A percentile compares a stretch with the other conserved stretches of the same genome.
Conservation (phyloP, 805 yeast genomes). For the Limtongia smithiae region DNA sequence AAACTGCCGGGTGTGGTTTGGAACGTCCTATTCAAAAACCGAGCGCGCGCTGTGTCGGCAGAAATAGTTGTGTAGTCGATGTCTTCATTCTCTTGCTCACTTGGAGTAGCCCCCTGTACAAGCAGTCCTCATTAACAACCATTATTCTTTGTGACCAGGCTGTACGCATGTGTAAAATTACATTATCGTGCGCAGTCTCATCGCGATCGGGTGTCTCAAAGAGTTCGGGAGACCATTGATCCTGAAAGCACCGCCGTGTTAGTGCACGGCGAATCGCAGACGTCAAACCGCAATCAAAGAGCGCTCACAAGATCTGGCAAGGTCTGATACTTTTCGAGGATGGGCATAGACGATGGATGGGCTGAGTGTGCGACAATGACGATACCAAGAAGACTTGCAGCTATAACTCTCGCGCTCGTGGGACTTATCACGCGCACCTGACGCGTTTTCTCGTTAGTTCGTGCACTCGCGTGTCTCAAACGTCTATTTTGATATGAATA, state of each 20-base stretch:
- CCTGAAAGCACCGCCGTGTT: conserved; percentile 4
- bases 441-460: too few species aligned
- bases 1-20: not conserved
- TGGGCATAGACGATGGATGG: too few species aligned
- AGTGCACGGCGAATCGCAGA: not conserved
- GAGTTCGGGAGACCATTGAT: conserved; percentile 27
- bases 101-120: not conserved
- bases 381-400: too few species aligned
- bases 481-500: too few species aligned
- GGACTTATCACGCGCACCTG: too few species aligned
- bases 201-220: conserved; percentile 23
- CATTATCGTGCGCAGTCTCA: conserved; percentile 1
- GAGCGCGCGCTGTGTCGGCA: conserved; percentile 23
- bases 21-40: conserved; percentile 17
- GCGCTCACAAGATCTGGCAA: conserved; percentile 21
- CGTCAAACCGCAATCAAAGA: not conserved
- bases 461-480: too few species aligned
- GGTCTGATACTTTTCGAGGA: conserved; percentile 16
- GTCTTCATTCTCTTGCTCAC: conserved; percentile 15
- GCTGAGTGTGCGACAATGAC: too few species aligned
- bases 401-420: too few species aligned
- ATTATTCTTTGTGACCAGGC: not conserved
- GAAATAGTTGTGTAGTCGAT: conserved; percentile 20
- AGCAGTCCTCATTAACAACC: not conserved
- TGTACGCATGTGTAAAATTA: not conserved